These are phyloP conservation scores for Tolypocladium sp. DNA, from an alignment of 2,329 filamentous ascomycete genomes.

Conservation along the genomic window DNA sequence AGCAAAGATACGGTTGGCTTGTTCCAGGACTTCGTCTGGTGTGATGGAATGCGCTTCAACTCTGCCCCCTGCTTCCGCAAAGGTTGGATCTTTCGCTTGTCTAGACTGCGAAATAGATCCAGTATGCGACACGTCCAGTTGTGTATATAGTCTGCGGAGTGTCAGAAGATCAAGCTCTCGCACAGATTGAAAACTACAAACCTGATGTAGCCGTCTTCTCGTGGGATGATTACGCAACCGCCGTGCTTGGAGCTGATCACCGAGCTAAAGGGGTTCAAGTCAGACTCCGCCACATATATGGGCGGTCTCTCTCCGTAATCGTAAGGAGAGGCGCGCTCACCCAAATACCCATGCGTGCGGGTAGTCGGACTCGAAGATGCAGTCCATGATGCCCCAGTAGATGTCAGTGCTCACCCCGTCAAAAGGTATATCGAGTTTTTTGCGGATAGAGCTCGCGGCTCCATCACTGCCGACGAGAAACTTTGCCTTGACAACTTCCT, in stretches of 20 bases:
- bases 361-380: constrained; percentile 15
- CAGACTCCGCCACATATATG: too few species aligned
- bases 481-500: constrained; percentile 17
- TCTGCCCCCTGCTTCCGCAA: constrained; percentile 16
- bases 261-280: background rate
- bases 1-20: constrained; percentile 21
- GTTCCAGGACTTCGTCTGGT: constrained; percentile 22
- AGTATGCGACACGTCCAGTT: constrained; percentile 14
- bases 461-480: constrained; percentile 22
- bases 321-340: constrained; percentile 4
- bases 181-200: background rate
- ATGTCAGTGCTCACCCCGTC: constrained; percentile 21
- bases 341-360: constrained; percentile 20
- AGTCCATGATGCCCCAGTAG: constrained; percentile 24
- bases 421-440: constrained; percentile 18
- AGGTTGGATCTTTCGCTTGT: constrained; percentile 12
- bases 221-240: constrained; percentile 20
- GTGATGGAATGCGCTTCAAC: constrained; percentile 22
- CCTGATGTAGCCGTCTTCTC: constrained; percentile 21
- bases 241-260: constrained; percentile 19
- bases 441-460: constrained; percentile 19
- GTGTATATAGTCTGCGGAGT: constrained; percentile 17
- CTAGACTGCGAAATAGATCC: constrained; percentile 12
- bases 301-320: too few species aligned
- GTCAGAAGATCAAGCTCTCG: background rate